These are phyloP conservation scores for Testicularia cyperi DNA, from an alignment of 1,284 basidiomycete species.

Conservation along the genomic window DNA sequence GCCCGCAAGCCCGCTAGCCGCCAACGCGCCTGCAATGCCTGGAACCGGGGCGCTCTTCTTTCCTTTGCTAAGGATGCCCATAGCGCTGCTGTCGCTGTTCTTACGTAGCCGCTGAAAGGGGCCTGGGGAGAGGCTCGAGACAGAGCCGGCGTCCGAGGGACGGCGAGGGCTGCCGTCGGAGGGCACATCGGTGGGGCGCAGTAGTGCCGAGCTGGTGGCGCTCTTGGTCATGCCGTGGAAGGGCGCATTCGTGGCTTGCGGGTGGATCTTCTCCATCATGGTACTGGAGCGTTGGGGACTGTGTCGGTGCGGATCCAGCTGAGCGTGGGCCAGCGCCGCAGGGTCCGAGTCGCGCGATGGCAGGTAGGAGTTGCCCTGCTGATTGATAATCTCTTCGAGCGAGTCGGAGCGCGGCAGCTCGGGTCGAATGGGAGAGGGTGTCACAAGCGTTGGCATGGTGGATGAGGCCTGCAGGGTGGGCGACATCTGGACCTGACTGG, in stretches of 20 bases:
- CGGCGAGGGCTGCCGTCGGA: slow-evolving; percentile 19
- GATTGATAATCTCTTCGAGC: slow-evolving; percentile 36
- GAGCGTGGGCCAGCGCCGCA: background rate
- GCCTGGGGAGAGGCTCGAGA: slow-evolving; percentile 6
- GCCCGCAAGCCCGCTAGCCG: slow-evolving; percentile 45
- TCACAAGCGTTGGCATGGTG: slow-evolving; percentile 33
- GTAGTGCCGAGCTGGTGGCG: slow-evolving; percentile 22
- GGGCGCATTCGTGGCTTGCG: slow-evolving; percentile 3
- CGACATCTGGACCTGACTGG: slow-evolving; percentile 1
- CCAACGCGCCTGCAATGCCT: slow-evolving; percentile 52
- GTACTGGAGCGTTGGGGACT: slow-evolving; percentile 23
- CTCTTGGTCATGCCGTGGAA: slow-evolving; percentile 24
- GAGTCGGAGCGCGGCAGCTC: slow-evolving; percentile 31
- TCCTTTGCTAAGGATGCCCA: slow-evolving; percentile 14
- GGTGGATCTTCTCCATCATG: slow-evolving; percentile 5
- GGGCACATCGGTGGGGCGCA: slow-evolving; percentile 16
- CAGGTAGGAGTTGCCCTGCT: slow-evolving; percentile 14
- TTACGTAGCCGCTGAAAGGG: slow-evolving; percentile 35
- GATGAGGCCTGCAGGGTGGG: slow-evolving; percentile 17
- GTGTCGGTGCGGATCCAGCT: background rate
- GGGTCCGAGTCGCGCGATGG: slow-evolving; percentile 4
- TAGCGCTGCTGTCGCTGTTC: slow-evolving; percentile 32
- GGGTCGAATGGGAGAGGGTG: slow-evolving; percentile 30
- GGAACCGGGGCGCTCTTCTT: slow-evolving; percentile 16
- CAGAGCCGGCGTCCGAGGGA: slow-evolving; percentile 24